phyloP scores from a whole-genome alignment of 73 alveolate species.

The Symbiodinium pilosum region DNA sequence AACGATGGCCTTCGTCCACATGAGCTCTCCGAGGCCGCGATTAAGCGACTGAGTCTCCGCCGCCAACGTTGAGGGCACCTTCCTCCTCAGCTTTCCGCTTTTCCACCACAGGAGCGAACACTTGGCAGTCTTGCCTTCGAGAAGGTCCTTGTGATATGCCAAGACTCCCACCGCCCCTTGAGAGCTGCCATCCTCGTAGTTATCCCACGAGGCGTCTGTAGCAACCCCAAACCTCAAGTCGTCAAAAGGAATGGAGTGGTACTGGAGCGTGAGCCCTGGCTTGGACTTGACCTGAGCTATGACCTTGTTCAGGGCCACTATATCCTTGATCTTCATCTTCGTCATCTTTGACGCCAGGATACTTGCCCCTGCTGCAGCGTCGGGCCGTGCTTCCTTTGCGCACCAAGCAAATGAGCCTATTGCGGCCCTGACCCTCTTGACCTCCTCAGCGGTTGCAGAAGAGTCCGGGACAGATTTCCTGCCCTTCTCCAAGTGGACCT shows the following conservation, averaged over 20 bases:
- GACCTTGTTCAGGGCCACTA: not conserved
- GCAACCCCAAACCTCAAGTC: not conserved
- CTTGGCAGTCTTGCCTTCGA: not conserved
- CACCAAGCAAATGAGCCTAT: not conserved
- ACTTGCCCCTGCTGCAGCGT: not conserved
- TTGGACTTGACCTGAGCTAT: not conserved
- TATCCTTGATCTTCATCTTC: not conserved
- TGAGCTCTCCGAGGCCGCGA: not conserved
- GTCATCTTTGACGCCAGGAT: not conserved
- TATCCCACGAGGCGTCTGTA: not conserved
- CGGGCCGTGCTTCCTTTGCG: slow-evolving; percentile 6
- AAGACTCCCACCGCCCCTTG: not conserved
- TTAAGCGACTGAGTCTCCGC: not conserved
- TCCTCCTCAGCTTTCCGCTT: not conserved
- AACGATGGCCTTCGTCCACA: not conserved
- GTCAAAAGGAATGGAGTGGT: not conserved
- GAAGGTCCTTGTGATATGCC: not conserved
- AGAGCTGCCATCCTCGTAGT: not conserved
- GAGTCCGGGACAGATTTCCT: not conserved
- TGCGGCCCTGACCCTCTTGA: not conserved
- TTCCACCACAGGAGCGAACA: not conserved
- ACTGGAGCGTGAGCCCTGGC: not conserved
- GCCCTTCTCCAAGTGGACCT: not conserved
- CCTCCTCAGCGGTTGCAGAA: not conserved
- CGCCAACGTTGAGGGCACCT: not conserved